Evolutionary conservation across 768 basidiomycete species (phyloP).

Genomic region (Suillus tomentosus): DNA sequence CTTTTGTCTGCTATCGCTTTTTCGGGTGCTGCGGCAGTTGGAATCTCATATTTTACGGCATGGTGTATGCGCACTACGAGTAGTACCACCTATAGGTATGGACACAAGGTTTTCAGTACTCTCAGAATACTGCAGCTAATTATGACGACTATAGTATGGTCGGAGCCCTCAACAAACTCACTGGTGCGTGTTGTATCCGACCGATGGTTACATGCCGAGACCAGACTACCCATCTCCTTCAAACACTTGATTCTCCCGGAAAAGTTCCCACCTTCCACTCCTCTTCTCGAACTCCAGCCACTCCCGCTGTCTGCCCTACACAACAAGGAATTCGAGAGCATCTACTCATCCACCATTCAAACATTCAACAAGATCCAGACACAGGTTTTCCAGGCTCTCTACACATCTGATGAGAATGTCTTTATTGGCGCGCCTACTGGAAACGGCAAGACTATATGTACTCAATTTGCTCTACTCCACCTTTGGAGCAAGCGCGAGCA

Average conservation of each 20-base stretch:
- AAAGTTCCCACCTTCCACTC: conserved; percentile 91
- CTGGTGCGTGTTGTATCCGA: conserved; percentile 93
- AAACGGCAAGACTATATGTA: conserved; percentile 96
- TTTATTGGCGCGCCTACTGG: conserved; percentile 97
- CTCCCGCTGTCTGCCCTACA: conserved; percentile 90
- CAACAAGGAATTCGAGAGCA: conserved; percentile 87
- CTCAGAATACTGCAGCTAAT: conserved; percentile 12
- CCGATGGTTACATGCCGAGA: conserved; percentile 94
- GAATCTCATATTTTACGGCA: conserved; percentile 97
- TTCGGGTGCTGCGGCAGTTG: conserved; percentile 96
- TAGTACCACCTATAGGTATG: conserved; percentile 96
- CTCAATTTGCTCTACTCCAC: conserved; percentile 93
- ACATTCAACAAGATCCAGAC: conserved; percentile 99
- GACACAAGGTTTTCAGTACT: conserved; percentile 1
- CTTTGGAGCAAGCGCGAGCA: conserved; percentile 89
- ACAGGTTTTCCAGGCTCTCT: conserved; percentile 97
- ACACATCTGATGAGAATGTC: conserved; percentile 94
- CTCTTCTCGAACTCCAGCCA: conserved; percentile 89
- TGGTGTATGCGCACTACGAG: conserved; percentile 97
- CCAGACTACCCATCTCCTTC: conserved; percentile 93
- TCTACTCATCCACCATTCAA: conserved; percentile 79
- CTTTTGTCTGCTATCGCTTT: conserved; percentile 89
- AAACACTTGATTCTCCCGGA: conserved; percentile 97
- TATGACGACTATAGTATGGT: conserved; percentile 69
- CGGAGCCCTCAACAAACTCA: conserved; percentile 95